A percentile compares a stretch with the other conserved stretches of the same genome.
Evolutionary conservation across 176 grass and related monocot genomes (phyloP).

Genomic region (Phoenix dactylifera): DNA sequence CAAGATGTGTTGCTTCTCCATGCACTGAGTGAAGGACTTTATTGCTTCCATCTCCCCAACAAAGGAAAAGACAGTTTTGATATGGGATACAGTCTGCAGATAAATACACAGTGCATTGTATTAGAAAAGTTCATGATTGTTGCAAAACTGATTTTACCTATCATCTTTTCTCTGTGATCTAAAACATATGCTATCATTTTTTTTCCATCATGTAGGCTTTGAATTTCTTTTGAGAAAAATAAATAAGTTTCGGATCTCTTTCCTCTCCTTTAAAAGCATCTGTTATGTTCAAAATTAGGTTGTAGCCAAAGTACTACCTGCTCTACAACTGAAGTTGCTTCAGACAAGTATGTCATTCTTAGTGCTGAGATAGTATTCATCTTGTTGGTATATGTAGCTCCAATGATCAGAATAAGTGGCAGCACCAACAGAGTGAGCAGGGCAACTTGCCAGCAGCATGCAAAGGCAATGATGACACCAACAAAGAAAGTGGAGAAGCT

Average conservation of each 20-base stretch:
- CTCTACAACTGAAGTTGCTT: constrained; percentile 44
- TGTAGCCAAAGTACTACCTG: constrained; percentile 25
- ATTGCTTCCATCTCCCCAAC: constrained; percentile 42
- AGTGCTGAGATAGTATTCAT: constrained; percentile 26
- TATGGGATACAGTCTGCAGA: constrained; percentile 46
- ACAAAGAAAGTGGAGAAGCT: constrained; percentile 56
- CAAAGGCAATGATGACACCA: constrained; percentile 34
- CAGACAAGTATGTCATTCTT: constrained; percentile 31
- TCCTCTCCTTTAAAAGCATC: background rate
- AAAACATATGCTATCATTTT: too few relatives aligned
- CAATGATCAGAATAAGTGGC: constrained; percentile 45
- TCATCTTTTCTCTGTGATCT: too few relatives aligned
- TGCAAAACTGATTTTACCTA: too few relatives aligned
- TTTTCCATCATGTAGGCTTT: too few relatives aligned
- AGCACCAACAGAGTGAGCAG: constrained; percentile 40
- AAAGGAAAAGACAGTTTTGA: constrained; percentile 58
- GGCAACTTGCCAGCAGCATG: constrained; percentile 54
- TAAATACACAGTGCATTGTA: background rate
- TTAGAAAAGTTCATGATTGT: too few relatives aligned
- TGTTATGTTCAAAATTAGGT: too few relatives aligned
- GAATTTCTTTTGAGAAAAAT: too few relatives aligned
- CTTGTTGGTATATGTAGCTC: constrained; percentile 31
- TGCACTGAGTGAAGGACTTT: constrained; percentile 31
- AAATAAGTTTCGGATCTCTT: too few relatives aligned
- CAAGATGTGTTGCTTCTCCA: constrained; percentile 37